Conservation (phyloP, 2,329 filamentous ascomycete genomes). For the Trichoderma lentiforme region DNA sequence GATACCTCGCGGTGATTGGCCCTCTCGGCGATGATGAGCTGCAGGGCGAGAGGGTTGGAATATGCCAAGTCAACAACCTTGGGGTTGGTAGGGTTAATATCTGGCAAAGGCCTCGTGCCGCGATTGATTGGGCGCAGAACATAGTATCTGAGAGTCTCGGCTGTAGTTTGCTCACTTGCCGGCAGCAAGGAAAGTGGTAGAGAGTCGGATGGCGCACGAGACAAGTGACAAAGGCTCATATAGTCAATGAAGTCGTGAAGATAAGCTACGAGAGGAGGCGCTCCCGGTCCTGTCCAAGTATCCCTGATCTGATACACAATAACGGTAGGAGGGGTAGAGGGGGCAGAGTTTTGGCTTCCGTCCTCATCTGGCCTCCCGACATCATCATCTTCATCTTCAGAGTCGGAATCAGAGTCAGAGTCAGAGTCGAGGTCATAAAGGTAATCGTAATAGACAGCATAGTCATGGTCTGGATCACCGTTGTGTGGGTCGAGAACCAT, state of each 20-base stretch:
- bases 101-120: constrained; percentile 47
- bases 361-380: neutral
- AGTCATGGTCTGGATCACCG: neutral
- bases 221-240: neutral
- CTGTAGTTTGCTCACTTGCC: constrained; percentile 34
- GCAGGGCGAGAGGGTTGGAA: constrained; percentile 42
- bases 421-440: neutral
- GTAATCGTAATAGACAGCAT: neutral
- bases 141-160: constrained; percentile 46
- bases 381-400: neutral
- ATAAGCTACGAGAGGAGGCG: neutral
- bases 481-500: too few species aligned
- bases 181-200: constrained; percentile 32
- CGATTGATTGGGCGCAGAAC: constrained; percentile 42
- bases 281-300: neutral
- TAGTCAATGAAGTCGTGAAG: neutral
- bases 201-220: neutral
- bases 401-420: neutral
- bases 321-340: neutral
- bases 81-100: constrained; percentile 44
- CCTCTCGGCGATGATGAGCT: constrained; percentile 46
- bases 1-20: constrained; percentile 38
- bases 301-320: neutral
- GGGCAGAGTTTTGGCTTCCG: neutral
- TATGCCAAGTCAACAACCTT: constrained; percentile 46